phyloP scores from a whole-genome alignment of 202 grass and related monocot genomes.

The Zoysia matrella region DNA sequence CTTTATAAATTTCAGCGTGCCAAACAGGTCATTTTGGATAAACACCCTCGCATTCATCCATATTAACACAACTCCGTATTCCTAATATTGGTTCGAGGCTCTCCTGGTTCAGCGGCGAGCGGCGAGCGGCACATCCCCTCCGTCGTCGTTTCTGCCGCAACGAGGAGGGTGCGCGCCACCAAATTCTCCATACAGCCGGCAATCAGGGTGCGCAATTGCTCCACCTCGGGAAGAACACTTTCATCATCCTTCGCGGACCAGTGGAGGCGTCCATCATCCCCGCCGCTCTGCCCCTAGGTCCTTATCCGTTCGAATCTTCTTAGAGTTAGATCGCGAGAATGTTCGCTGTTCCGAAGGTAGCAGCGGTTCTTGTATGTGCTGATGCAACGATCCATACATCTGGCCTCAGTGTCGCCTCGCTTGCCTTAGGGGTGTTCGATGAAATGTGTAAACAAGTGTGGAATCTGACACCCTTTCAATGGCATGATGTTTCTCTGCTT shows the following conservation, averaged over 20 bases:
- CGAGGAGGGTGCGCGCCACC: too few relatives aligned
- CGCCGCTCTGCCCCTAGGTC: neutral
- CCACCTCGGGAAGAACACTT: too few relatives aligned
- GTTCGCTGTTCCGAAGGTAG: neutral
- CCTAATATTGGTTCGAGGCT: too few relatives aligned
- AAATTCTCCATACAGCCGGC: too few relatives aligned
- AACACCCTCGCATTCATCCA: too few relatives aligned
- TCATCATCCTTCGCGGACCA: neutral
- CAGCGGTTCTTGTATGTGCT: neutral
- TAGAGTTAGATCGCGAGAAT: neutral
- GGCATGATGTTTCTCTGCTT: neutral
- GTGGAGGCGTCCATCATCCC: neutral
- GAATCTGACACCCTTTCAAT: neutral
- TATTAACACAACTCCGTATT: too few relatives aligned
- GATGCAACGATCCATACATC: neutral
- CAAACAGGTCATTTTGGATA: too few relatives aligned
- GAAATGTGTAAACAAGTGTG: constrained; percentile 19
- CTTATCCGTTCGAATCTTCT: neutral
- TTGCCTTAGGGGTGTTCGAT: constrained; percentile 2
- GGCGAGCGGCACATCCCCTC: too few relatives aligned
- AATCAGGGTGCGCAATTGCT: too few relatives aligned
- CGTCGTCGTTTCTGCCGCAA: too few relatives aligned
- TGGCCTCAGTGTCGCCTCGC: neutral
- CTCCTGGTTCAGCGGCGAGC: too few relatives aligned
- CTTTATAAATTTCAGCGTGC: too few relatives aligned